These are phyloP conservation scores for Blumeria hordei DNA, from an alignment of 2,329 filamentous ascomycete genomes.

Conservation along the genomic window DNA sequence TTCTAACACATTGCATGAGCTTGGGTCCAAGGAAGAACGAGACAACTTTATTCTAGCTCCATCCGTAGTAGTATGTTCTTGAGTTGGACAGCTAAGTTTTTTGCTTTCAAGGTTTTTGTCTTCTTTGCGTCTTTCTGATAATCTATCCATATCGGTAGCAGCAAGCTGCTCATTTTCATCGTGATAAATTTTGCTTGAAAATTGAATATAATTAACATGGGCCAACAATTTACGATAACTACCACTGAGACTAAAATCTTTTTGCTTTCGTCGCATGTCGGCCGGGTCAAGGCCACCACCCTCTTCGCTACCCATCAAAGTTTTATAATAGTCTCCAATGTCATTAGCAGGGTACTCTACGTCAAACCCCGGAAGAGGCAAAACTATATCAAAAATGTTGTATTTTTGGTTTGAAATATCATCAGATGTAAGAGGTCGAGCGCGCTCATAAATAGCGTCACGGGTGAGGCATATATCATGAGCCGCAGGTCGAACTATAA, in stretches of 20 bases:
- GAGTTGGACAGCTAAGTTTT: conserved; percentile 2
- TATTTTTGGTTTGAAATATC: conserved; percentile 58
- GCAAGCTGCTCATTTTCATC: conserved; percentile 64
- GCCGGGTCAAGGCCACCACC: conserved; percentile 63
- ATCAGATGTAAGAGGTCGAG: conserved; percentile 48
- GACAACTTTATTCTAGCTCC: conserved; percentile 4
- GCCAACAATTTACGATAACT: conserved; percentile 67
- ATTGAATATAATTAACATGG: conserved; percentile 28
- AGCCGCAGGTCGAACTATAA: conserved; percentile 26
- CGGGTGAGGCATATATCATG: conserved; percentile 28
- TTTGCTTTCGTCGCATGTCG: conserved; percentile 66
- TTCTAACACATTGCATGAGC: neutral
- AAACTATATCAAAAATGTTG: conserved; percentile 66
- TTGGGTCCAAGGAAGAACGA: neutral
- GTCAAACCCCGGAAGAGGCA: conserved; percentile 82
- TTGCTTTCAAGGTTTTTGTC: neutral
- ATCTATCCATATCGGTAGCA: conserved; percentile 53
- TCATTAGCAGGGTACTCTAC: conserved; percentile 67
- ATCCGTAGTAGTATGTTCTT: conserved; percentile 8
- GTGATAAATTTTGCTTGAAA: conserved; percentile 44
- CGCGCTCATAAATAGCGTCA: conserved; percentile 38
- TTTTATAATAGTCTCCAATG: conserved; percentile 59
- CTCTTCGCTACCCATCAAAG: conserved; percentile 60
- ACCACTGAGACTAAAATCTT: conserved; percentile 72
- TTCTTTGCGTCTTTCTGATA: conserved; percentile 1